Percentiles rank a stretch among this genome's conserved stretches.
Evolutionary conservation across 2,329 filamentous ascomycete genomes (phyloP).

Genomic region (Daldinia sp.): DNA sequence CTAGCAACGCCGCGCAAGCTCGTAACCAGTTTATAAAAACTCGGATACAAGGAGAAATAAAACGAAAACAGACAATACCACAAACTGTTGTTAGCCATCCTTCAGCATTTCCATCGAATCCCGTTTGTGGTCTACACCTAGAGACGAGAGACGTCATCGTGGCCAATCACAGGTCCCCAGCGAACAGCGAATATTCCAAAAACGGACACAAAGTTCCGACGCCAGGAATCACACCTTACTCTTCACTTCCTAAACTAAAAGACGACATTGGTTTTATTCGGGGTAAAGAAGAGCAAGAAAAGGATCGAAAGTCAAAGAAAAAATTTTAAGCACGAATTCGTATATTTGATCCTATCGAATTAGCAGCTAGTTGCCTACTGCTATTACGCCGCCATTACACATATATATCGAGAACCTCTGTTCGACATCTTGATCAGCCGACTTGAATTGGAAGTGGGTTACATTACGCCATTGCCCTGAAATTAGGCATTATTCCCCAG

Average conservation of each 20-base stretch:
- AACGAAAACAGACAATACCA: too few relatives aligned
- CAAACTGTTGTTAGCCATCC: not conserved
- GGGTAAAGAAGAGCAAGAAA: not conserved
- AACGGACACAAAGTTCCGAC: not conserved
- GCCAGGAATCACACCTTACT: not conserved
- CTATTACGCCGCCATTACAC: slow-evolving; percentile 7
- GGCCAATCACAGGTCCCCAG: not conserved
- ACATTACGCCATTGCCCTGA: slow-evolving; percentile 31
- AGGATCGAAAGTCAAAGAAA: not conserved
- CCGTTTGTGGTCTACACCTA: not conserved
- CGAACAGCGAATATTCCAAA: not conserved
- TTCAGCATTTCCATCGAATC: not conserved
- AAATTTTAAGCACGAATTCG: not conserved
- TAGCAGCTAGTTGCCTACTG: not conserved
- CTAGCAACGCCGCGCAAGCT: not conserved
- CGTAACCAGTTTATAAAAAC: not conserved
- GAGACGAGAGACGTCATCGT: not conserved
- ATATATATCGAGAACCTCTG: not conserved
- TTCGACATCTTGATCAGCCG: slow-evolving; percentile 22
- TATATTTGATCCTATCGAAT: not conserved
- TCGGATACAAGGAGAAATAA: not conserved
- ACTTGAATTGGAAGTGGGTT: slow-evolving; percentile 23
- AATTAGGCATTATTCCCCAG: slow-evolving; percentile 32
- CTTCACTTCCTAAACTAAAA: not conserved
- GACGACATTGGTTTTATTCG: not conserved